A percentile compares a stretch with the other conserved stretches of the same genome.
Conservation (phyloP, 345 rosid genomes). For the Geranium rotundifolium region DNA sequence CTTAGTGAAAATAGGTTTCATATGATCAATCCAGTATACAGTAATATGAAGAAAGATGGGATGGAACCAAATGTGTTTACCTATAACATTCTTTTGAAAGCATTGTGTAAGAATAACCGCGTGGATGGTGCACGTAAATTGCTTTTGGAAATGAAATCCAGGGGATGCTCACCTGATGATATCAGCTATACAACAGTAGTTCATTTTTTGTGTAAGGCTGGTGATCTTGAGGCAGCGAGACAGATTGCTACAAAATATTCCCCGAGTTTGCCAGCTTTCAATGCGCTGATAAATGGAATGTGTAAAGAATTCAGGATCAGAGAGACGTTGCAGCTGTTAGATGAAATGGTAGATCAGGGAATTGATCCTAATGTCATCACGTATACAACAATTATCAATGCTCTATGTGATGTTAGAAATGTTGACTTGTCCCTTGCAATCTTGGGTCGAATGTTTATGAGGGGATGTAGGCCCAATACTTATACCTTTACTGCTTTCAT, state of each 20-base stretch:
- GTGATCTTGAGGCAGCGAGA: constrained; percentile 61
- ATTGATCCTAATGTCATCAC: constrained; percentile 58
- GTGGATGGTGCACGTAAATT: constrained; percentile 67
- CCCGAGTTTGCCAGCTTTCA: constrained; percentile 47
- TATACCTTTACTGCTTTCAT: constrained; percentile 58
- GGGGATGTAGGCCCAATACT: constrained; percentile 61
- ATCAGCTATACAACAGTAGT: constrained; percentile 73
- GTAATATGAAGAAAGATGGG: constrained; percentile 75
- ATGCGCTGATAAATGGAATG: constrained; percentile 60
- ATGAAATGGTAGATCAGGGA: constrained; percentile 41
- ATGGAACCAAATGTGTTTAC: constrained; percentile 74
- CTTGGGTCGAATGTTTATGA: constrained; percentile 50
- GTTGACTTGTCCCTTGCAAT: constrained; percentile 49
- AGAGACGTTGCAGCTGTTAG: constrained; percentile 40
- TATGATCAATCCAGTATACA: constrained; percentile 52
- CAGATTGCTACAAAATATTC: constrained; percentile 40
- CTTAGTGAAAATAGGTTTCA: constrained; percentile 58
- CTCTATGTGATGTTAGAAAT: constrained; percentile 40
- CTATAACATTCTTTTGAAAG: constrained; percentile 71
- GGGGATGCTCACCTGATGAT: constrained; percentile 58
- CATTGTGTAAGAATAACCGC: constrained; percentile 71
- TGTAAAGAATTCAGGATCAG: constrained; percentile 37
- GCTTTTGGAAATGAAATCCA: constrained; percentile 59
- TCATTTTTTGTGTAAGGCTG: constrained; percentile 62
- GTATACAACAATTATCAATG: constrained; percentile 54